Percentiles rank a stretch among this genome's conserved stretches.
Evolutionary conservation across 371 early-diverging fungal species (phyloP).

Genomic region (Mucor indicus): DNA sequence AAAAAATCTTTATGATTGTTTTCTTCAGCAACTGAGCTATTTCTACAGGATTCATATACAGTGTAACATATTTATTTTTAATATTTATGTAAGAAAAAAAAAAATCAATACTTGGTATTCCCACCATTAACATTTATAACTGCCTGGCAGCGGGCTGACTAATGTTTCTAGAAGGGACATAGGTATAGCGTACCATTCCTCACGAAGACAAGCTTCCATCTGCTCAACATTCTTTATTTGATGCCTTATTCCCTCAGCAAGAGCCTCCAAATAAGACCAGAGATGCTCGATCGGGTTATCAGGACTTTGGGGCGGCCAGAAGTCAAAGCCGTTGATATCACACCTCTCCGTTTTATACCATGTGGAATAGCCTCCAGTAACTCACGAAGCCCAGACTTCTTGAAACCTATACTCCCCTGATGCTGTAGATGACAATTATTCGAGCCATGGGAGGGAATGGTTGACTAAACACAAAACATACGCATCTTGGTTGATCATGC

Average conservation of each 20-base stretch:
- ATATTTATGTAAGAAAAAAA: too few species aligned
- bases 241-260: neutral
- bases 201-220: neutral
- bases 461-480: neutral
- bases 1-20: too few species aligned
- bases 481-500: neutral
- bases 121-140: neutral
- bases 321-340: slow-evolving; percentile 4
- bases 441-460: neutral
- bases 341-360: slow-evolving; percentile 1
- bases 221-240: neutral
- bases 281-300: slow-evolving; percentile 19
- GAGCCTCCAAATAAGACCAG: neutral
- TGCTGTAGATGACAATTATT: neutral
- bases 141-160: neutral
- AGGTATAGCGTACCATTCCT: neutral
- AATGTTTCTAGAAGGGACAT: neutral
- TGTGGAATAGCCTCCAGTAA: slow-evolving; percentile 6
- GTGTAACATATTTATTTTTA: too few species aligned
- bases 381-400: slow-evolving; percentile 9
- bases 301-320: slow-evolving; percentile 17
- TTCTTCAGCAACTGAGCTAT: too few species aligned
- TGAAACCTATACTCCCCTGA: slow-evolving; percentile 1
- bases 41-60: too few species aligned
- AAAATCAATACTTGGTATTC: too few species aligned